Conservation (phyloP, 1,284 basidiomycete genomes). For the Cryptococcus sp. region DNA sequence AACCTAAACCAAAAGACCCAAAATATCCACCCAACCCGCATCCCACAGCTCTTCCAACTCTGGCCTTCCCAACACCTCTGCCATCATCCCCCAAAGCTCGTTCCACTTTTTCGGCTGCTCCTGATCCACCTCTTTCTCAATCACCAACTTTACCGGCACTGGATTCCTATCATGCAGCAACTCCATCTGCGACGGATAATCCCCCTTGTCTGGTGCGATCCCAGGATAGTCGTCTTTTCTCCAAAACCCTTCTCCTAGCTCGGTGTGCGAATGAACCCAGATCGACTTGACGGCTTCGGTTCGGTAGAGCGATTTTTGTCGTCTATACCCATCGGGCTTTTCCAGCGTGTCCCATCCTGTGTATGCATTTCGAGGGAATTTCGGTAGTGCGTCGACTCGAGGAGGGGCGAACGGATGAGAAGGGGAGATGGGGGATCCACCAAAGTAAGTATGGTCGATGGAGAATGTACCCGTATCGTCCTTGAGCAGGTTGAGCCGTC, state of each 20-base stretch:
- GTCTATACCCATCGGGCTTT: not conserved
- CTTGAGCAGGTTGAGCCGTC: not conserved
- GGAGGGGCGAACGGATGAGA: not conserved
- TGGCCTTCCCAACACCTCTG: not conserved
- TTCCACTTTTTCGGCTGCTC: not conserved
- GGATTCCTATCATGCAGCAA: not conserved
- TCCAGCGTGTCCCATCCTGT: not conserved
- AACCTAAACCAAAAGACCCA: too few relatives aligned
- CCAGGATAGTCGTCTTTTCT: not conserved
- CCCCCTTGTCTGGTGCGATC: not conserved
- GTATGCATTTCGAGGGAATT: not conserved
- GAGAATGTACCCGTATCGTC: slow-evolving; percentile 2
- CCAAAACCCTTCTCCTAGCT: not conserved
- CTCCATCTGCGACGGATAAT: not conserved
- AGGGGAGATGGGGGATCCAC: not conserved
- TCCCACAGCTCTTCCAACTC: not conserved
- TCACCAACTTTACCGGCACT: not conserved
- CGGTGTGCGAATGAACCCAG: not conserved
- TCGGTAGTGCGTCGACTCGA: not conserved
- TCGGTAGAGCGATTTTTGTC: not conserved
- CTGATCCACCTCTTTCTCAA: not conserved
- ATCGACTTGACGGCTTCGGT: not conserved
- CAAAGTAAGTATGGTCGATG: slow-evolving; percentile 7
- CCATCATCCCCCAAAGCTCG: not conserved
- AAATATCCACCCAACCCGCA: not conserved